Base-by-base conservation (phyloP, 2,329 filamentous ascomycete species). In the Blastomyces emzantsi region DNA sequence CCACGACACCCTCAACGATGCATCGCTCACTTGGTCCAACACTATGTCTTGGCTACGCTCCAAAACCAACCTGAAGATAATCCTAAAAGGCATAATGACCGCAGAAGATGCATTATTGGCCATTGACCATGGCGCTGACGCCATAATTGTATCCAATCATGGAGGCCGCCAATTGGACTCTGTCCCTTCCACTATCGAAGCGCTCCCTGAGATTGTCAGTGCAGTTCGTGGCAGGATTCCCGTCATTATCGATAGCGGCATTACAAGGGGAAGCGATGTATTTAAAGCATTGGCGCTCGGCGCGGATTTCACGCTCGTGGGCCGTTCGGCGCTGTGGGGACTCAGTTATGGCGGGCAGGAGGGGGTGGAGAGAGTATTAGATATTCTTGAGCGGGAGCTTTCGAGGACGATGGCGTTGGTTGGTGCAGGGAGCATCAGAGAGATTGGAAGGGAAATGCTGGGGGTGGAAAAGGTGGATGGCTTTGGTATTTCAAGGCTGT, bases 261-360 rank as follows among this genome's bases (percentile, higher is more conserved):
- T 81, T 17, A 69, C 78, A 9, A 73, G 73, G 19, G 80, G 80
- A 3, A 75, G 74, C 0, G 80, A 82, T 70, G 74, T 80, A n/a
- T 71, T 76, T 2, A 82, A 81, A 66, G 79, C 79, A 1, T 65
- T 82, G 45, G 77, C 77, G 15, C 69, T 83, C 6, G 87, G 85
- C 1, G 85, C 83, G 0, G 81, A 84, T 67, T 82, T 78, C 2
- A 83, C 86, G 1, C 73, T 85, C 15, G 77, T 87, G 11, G 83
- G 83, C 2, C 73, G 85, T 62, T 84, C 84, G 4, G 82, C 80
- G 28, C 79, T 86, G 17, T 87, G 86, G 69, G 83, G 84, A 0
- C 72, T 87, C 17, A 80, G 79, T 1, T 78, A 85, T 28, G 80
- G 77, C 5, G 85, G 84, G 5, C 78, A 81, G 68, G 75, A 79